Base-by-base conservation (phyloP, 495 filamentous ascomycete species). In the Aspergillus bertholletiae region DNA sequence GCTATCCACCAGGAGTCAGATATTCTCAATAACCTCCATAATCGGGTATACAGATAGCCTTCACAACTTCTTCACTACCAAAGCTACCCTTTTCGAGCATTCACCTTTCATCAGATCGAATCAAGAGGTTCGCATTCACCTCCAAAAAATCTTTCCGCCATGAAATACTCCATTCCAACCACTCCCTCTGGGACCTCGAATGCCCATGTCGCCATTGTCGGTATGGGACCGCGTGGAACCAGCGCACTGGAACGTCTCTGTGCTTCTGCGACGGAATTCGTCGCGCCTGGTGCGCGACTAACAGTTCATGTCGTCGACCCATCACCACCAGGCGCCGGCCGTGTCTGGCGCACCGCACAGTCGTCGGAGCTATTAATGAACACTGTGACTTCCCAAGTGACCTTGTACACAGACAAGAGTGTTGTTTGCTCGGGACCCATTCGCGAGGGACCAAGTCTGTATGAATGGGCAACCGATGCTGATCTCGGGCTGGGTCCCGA, bases 361-460 rank as follows among this genome's bases (percentile, higher is more conserved):
- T 44, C 56, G 17, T 28, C 47, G n/a, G 51, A 62, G 21, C 56
- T 62, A 7, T 41, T 62, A 52, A 62, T 62, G 60, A 62, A 62
- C 48, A 60, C 60, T n/a, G 51, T 59, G 5, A 47, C 60, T 3
- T 55, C 56, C 24, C 56, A 60, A 43, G 47, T 59, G 12, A 60
- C 60, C 7, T 47, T 62, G 15, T 62, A 49, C 49, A 62, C 48
- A 5, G 48, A 50, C 22, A 28, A 50, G 4, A 50, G 48, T 9
- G 30, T 50, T 3, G 12, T 40, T 2, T 50, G 48, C 48, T 50
- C 48, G n/a, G 48, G 48, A 3, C 48, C 48, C 7, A 40, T 50
- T 9, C 48, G 30, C 30, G 21, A 50, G 17, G 48, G 48, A 5
- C 48, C 48, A 11, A 50, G 48, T 26, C 18, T 50, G 20, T 40